phyloP scores from a whole-genome alignment of 352 stramenopile species.

The Thraustochytrium sp. region DNA sequence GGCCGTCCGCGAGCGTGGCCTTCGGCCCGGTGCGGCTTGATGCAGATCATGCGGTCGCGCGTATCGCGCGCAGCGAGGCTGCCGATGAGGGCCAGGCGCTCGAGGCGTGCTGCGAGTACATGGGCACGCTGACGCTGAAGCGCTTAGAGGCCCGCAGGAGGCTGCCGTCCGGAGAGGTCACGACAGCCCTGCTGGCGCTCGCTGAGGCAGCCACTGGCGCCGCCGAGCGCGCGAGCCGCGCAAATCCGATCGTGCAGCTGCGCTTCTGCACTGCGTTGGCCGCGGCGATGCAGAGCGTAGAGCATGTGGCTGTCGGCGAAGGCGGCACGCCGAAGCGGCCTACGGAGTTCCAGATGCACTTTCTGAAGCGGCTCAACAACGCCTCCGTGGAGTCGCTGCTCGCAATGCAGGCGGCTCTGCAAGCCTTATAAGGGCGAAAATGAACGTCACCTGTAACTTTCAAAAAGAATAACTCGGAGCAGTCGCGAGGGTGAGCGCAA shows the following conservation, averaged over 20 bases:
- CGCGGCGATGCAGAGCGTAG: not conserved
- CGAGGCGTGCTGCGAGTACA: no score
- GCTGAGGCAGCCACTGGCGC: not conserved
- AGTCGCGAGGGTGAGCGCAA: no score
- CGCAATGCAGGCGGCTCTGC: no score
- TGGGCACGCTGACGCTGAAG: not conserved
- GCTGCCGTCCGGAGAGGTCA: not conserved
- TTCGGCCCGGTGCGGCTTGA: not conserved
- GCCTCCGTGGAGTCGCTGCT: not conserved
- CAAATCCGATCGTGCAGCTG: not conserved
- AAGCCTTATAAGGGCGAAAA: no score
- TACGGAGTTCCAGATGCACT: constrained; percentile 14
- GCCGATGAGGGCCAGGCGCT: no score
- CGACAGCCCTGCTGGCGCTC: not conserved
- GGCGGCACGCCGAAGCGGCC: not conserved
- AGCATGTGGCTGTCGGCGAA: not conserved
- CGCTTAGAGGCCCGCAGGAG: not conserved
- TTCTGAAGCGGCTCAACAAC: not conserved
- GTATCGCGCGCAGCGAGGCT: no score
- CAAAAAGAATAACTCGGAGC: no score
- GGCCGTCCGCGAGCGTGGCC: not conserved
- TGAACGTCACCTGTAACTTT: no score
- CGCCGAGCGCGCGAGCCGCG: not conserved
- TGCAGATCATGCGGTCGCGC: not conserved
- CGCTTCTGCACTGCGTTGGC: not conserved